Evolutionary conservation across 202 grass and related monocot genomes (phyloP), one percentile per base, ranked within the genome.

Genomic region (Eragrostis tef): DNA sequence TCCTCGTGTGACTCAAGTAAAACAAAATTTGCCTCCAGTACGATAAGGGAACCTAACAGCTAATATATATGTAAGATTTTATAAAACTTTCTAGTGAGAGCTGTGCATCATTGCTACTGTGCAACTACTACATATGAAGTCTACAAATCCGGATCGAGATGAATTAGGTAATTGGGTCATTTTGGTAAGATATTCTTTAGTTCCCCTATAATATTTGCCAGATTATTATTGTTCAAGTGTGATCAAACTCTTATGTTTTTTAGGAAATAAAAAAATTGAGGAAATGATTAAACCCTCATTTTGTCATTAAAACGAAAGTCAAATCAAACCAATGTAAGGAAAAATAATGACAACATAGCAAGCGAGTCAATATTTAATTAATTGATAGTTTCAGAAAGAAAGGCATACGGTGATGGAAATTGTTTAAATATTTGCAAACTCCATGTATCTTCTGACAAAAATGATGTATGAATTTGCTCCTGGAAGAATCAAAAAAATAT

Each of bases 361-460:
- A 67, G 0, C 41, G 10, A 65, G 36, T 67, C 22, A 78, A 39
- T 27, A 67, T 87, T 75, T 66, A 17, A 48, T 13, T 46, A 52
- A 47, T 19, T 15, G 1, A 43, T 11, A 54, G 17, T 80, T 44
- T 20, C 21, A 63, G 64, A 20, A 76, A 77, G 64, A 56, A 91
- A 88, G 61, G 86, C 90, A 75, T 88, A 97, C 92, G 74, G 42
- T 60, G 92, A 93, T 86, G 90, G 88, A 25, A 84, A 82, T 67
- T 88, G 75, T 78, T 94, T 98, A 91, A 98, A 98, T 67, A 85
- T 94, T 85, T 89, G 90, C 76, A 98, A 72, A 44, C 94, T 89
- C 94, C 94, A 98, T 53, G 88, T 79, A 88, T 98, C 94, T 89
- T 88, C 92, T 54, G 92, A 88, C 41, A 98, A 77, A 74, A 93